phyloP scores from a whole-genome alignment of 192 early-diverging fungal genomes.

The Rhizophagus sp. region DNA sequence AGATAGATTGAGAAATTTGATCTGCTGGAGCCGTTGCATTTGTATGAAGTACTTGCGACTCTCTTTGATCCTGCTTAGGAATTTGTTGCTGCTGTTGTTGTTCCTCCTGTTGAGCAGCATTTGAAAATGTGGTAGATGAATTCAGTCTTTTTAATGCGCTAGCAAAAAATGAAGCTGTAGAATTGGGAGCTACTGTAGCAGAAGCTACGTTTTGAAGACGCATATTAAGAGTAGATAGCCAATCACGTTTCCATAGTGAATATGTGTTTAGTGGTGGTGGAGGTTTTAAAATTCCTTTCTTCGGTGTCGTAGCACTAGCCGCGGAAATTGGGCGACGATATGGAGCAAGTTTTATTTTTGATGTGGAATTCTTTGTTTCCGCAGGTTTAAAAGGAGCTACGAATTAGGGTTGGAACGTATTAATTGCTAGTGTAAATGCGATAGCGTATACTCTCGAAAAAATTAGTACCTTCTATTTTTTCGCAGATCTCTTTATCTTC shows the following conservation, averaged over 20 bases:
- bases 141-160: constrained; percentile 17
- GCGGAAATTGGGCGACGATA: neutral
- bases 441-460: neutral
- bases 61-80: neutral
- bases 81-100: neutral
- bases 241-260: constrained; percentile 19
- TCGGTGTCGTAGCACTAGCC: neutral
- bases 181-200: neutral
- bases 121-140: neutral
- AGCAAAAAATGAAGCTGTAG: constrained; percentile 11
- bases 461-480: neutral
- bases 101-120: neutral
- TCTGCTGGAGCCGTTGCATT: neutral
- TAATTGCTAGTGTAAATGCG: no score
- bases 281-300: constrained; percentile 19
- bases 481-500: neutral
- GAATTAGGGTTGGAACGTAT: neutral
- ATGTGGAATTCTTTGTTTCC: neutral
- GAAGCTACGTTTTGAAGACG: constrained; percentile 14
- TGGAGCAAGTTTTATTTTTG: neutral
- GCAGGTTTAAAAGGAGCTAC: neutral
- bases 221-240: constrained; percentile 14
- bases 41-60: neutral
- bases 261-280: neutral
- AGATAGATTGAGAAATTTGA: constrained; percentile 9